Percentiles rank a stretch among this genome's conserved stretches.
Evolutionary conservation across 192 early-diverging fungal genomes (phyloP).

Genomic region (Entomortierella parvispora): DNA sequence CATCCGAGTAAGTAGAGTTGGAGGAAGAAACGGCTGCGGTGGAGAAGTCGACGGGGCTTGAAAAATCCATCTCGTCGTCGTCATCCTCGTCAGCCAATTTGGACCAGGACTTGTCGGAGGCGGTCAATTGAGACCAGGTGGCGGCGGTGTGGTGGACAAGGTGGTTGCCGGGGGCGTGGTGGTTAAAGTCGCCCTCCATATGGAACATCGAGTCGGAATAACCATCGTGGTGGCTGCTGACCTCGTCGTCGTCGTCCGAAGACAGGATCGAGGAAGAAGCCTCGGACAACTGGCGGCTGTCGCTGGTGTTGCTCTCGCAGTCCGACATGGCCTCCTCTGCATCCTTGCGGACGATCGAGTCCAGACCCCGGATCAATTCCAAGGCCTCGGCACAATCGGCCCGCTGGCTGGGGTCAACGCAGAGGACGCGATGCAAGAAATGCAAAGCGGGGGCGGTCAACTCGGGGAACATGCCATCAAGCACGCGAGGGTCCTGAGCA

Average conservation of each 20-base stretch:
- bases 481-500: constrained; percentile 55
- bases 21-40: constrained; percentile 1
- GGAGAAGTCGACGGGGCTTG: constrained; percentile 31
- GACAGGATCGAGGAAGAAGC: constrained; percentile 11
- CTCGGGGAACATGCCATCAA: constrained; percentile 66
- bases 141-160: constrained; percentile 16
- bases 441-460: constrained; percentile 52
- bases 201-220: constrained; percentile 34
- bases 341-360: constrained; percentile 28
- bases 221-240: no score
- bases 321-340: constrained; percentile 25
- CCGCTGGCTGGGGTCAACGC: constrained; percentile 58
- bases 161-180: constrained; percentile 13
- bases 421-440: constrained; percentile 58
- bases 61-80: constrained; percentile 43
- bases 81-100: constrained; percentile 46
- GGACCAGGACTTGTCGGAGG: constrained; percentile 41
- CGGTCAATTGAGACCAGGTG: constrained; percentile 21
- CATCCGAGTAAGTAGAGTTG: neutral
- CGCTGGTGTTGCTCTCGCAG: constrained; percentile 13
- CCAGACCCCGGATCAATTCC: constrained; percentile 37
- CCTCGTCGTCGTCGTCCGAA: constrained; percentile 9
- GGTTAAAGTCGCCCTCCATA: constrained; percentile 46
- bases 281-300: constrained; percentile 3
- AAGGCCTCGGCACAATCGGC: constrained; percentile 47